Conservation (phyloP, 768 basidiomycete species). For the Psilocybe cubensis region DNA sequence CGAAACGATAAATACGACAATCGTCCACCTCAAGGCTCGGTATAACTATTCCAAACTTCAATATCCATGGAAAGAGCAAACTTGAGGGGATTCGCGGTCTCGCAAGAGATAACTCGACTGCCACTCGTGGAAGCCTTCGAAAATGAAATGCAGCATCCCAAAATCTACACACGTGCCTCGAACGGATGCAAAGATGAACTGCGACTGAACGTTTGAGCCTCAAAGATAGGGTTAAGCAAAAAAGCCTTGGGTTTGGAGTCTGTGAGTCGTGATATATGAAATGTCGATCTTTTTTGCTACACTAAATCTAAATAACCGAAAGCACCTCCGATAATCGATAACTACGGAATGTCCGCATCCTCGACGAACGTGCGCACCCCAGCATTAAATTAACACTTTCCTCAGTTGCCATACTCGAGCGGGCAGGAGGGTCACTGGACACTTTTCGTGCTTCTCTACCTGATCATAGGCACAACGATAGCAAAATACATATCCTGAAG, state of each 20-base stretch:
- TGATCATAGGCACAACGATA: conserved; percentile 89
- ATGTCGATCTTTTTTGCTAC: conserved; percentile 10
- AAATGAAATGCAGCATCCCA: conserved; percentile 13
- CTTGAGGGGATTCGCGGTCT: conserved; percentile 12
- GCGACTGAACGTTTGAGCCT: background rate
- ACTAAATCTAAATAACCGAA: conserved; percentile 18
- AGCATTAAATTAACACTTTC: conserved; percentile 74
- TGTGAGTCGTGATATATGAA: conserved; percentile 4
- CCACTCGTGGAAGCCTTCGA: conserved; percentile 14
- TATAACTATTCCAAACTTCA: conserved; percentile 26
- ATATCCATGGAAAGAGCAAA: conserved; percentile 25
- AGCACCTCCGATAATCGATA: conserved; percentile 24
- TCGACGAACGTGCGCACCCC: conserved; percentile 53
- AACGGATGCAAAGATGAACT: conserved; percentile 14
- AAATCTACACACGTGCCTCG: conserved; percentile 28
- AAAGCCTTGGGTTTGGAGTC: background rate
- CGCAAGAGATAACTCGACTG: conserved; percentile 17
- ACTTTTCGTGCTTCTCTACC: conserved; percentile 75
- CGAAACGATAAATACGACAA: conserved; percentile 9
- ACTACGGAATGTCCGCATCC: conserved; percentile 11
- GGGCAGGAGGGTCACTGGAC: conserved; percentile 86
- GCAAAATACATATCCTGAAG: conserved; percentile 94
- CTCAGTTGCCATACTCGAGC: conserved; percentile 81
- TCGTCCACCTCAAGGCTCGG: conserved; percentile 27
- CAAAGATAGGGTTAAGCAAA: background rate